Conservation (phyloP, 2,329 filamentous ascomycete species). For the Knoxdaviesia capensis region DNA sequence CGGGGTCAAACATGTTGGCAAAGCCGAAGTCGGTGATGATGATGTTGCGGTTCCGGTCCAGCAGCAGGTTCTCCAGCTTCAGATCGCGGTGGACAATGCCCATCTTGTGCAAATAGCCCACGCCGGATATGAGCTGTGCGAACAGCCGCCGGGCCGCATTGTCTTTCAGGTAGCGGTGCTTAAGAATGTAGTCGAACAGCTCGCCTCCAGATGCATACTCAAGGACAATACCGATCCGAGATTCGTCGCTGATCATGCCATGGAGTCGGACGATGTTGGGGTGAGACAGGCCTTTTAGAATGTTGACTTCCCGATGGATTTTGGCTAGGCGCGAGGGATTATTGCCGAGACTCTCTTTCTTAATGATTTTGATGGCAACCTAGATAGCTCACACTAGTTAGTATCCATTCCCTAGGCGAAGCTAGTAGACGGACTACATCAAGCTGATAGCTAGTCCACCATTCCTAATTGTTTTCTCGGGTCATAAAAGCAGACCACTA, state of each 20-base stretch:
- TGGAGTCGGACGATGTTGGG: constrained; percentile 93
- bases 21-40: constrained; percentile 99
- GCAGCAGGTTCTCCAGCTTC: constrained; percentile 84
- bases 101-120: constrained; percentile 95
- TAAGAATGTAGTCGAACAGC: constrained; percentile 94
- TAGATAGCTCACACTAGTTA: constrained; percentile 14
- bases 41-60: constrained; percentile 94
- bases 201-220: constrained; percentile 97
- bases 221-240: constrained; percentile 93
- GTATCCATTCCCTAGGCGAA: too few relatives aligned
- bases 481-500: neutral
- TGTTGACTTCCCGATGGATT: constrained; percentile 92
- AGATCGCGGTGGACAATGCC: constrained; percentile 94
- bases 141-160: constrained; percentile 78
- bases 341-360: constrained; percentile 69
- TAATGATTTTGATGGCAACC: constrained; percentile 96
- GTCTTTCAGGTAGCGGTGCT: constrained; percentile 91
- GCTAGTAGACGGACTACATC: too few relatives aligned
- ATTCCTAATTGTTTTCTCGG: too few relatives aligned
- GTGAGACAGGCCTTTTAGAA: constrained; percentile 70
- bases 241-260: constrained; percentile 96
- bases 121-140: constrained; percentile 86
- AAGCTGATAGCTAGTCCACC: too few relatives aligned
- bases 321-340: constrained; percentile 84
- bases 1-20: constrained; percentile 86